Conservation (phyloP, 805 yeast species). For the Starmerella apis region DNA sequence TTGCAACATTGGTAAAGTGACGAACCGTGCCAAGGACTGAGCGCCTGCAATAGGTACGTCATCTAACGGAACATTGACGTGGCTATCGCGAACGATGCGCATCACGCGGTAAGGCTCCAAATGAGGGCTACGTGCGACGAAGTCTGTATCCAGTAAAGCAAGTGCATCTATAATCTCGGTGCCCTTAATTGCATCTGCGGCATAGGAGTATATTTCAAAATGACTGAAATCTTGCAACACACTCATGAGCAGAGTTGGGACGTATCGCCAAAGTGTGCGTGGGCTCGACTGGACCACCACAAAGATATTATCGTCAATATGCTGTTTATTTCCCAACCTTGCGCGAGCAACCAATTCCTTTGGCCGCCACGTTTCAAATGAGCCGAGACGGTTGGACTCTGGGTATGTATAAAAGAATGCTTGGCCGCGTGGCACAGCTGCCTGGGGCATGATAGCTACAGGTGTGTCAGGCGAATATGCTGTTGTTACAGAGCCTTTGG, state of each 20-base stretch:
- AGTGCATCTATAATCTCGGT: constrained; percentile 26
- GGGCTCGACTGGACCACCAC: constrained; percentile 24
- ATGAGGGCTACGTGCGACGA: constrained; percentile 11
- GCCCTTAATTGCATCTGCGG: constrained; percentile 25
- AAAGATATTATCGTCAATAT: constrained; percentile 17
- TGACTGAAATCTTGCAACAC: constrained; percentile 24
- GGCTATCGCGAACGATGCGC: constrained; percentile 22
- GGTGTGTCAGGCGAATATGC: not conserved
- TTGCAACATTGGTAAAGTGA: constrained; percentile 25
- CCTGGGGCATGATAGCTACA: not conserved
- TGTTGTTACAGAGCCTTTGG: not conserved
- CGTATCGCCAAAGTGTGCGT: constrained; percentile 25
- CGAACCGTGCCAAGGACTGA: constrained; percentile 21
- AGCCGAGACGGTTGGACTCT: constrained; percentile 25
- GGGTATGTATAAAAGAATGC: constrained; percentile 27
- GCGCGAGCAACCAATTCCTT: constrained; percentile 14
- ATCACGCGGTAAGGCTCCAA: constrained; percentile 25
- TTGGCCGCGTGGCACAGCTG: constrained; percentile 21
- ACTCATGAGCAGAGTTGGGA: constrained; percentile 27
- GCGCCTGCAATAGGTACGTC: constrained; percentile 19
- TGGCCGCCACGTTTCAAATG: constrained; percentile 30
- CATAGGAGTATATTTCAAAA: constrained; percentile 24
- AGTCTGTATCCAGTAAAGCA: constrained; percentile 10
- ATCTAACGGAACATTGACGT: constrained; percentile 22
- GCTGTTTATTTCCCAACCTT: not conserved